Conservation (phyloP, 441 rosid species). For the Euphorbia celastroides region DNA sequence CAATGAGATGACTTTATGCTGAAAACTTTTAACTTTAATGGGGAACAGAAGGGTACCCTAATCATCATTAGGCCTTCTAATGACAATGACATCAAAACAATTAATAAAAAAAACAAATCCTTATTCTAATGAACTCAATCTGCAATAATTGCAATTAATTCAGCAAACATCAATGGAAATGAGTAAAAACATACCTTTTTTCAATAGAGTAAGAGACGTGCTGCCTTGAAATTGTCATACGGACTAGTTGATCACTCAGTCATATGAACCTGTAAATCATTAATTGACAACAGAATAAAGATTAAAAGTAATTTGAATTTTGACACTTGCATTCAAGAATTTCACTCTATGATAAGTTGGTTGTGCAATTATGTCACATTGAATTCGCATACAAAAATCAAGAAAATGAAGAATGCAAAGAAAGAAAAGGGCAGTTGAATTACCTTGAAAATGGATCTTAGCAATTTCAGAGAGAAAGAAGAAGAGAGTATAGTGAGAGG, state of each 20-base stretch:
- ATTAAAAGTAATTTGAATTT: background rate
- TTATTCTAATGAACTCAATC: background rate
- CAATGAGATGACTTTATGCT: background rate
- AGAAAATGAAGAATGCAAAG: background rate
- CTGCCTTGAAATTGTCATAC: conserved; percentile 18
- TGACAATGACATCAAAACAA: background rate
- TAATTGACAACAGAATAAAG: background rate
- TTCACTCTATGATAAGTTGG: no score
- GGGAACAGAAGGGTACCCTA: background rate
- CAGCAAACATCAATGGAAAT: background rate
- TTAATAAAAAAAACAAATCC: background rate
- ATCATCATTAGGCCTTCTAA: background rate
- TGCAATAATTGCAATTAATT: background rate
- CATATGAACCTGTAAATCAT: conserved; percentile 15
- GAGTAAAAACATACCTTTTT: conserved; percentile 8
- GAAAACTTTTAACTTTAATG: background rate
- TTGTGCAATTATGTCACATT: no score
- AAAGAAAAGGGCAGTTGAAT: conserved; percentile 1
- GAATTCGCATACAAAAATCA: no score
- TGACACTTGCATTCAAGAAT: background rate
- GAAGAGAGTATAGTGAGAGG: conserved; percentile 16
- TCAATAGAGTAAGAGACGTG: conserved; percentile 18
- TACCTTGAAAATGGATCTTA: conserved; percentile 47
- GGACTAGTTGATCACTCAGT: background rate
- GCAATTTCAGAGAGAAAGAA: conserved; percentile 16